Percentiles rank a stretch among this genome's conserved stretches.
Evolutionary conservation across 345 rosid species (phyloP).

Genomic region (Linum tenue): DNA sequence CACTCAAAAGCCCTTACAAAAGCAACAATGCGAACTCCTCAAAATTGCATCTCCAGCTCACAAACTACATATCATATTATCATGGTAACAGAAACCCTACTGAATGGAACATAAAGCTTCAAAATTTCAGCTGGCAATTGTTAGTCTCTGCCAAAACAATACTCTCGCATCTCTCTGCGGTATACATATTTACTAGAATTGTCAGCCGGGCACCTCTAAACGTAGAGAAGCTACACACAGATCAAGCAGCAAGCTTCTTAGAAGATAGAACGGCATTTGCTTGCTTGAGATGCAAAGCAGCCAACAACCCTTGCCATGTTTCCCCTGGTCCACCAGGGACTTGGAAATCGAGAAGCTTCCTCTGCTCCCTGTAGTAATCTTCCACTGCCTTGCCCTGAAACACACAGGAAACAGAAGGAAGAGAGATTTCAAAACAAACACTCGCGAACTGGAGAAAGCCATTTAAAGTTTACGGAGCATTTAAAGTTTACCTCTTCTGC

Average conservation of each 20-base stretch:
- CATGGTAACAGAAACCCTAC: not conserved
- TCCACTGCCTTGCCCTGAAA: slow-evolving; percentile 61
- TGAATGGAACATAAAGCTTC: not conserved
- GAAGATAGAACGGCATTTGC: slow-evolving; percentile 9
- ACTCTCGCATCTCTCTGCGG: not conserved
- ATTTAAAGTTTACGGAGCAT: not conserved
- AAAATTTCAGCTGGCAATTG: not conserved
- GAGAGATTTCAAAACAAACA: slow-evolving; percentile 1
- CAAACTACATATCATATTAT: not conserved
- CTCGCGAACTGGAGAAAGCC: not conserved
- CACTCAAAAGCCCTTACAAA: not conserved
- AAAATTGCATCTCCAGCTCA: not conserved
- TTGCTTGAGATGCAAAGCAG: slow-evolving; percentile 52
- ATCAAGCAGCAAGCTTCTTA: slow-evolving; percentile 20
- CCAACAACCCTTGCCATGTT: slow-evolving; percentile 80
- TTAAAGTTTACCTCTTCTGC: slow-evolving; percentile 45
- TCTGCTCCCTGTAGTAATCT: slow-evolving; percentile 70
- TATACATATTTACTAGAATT: not conserved
- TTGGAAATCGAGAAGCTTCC: slow-evolving; percentile 68
- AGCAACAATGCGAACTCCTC: not conserved
- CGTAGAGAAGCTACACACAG: not conserved
- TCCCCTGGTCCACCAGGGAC: slow-evolving; percentile 56
- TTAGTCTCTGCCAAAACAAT: not conserved
- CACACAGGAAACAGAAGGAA: not conserved
- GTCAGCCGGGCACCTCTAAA: not conserved